Percentiles rank a stretch among this genome's conserved stretches.
Evolutionary conservation across 805 yeast species (phyloP).

Genomic region (Brettanomyces custersianus): DNA sequence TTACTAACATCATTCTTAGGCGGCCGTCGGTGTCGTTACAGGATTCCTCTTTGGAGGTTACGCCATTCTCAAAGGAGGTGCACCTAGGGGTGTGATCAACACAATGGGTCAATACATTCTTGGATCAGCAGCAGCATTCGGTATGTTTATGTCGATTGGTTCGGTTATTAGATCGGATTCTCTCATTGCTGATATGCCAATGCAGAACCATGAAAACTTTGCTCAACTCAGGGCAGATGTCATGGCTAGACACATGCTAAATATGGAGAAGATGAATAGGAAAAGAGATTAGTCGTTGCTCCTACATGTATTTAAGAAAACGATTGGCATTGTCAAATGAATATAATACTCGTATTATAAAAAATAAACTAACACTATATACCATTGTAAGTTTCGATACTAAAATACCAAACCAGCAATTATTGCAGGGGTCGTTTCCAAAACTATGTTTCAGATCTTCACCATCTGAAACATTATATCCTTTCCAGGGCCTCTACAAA

Average conservation of each 20-base stretch:
- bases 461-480: too few species aligned
- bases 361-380: too few species aligned
- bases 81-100: slow-evolving; percentile 97
- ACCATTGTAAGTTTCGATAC: too few species aligned
- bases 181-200: slow-evolving; percentile 11
- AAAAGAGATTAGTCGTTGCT: slow-evolving; percentile 3
- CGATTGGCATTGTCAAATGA: too few species aligned
- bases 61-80: slow-evolving; percentile 84
- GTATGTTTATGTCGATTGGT: slow-evolving; percentile 93
- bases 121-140: slow-evolving; percentile 95
- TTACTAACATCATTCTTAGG: slow-evolving; percentile 23
- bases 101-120: slow-evolving; percentile 93
- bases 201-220: slow-evolving; percentile 21
- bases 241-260: slow-evolving; percentile 32
- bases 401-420: too few species aligned
- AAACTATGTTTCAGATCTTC: too few species aligned
- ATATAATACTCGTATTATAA: too few species aligned
- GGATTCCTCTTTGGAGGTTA: slow-evolving; percentile 94
- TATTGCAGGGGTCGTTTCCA: too few species aligned
- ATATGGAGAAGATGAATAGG: slow-evolving; percentile 20
- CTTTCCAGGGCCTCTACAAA: too few species aligned
- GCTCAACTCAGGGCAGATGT: slow-evolving; percentile 32
- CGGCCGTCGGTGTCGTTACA: slow-evolving; percentile 84
- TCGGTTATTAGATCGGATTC: slow-evolving; percentile 79
- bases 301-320: too few species aligned